Evolutionary conservation across 495 filamentous ascomycete genomes (phyloP).

Genomic region (Bathelium albidoporum): DNA sequence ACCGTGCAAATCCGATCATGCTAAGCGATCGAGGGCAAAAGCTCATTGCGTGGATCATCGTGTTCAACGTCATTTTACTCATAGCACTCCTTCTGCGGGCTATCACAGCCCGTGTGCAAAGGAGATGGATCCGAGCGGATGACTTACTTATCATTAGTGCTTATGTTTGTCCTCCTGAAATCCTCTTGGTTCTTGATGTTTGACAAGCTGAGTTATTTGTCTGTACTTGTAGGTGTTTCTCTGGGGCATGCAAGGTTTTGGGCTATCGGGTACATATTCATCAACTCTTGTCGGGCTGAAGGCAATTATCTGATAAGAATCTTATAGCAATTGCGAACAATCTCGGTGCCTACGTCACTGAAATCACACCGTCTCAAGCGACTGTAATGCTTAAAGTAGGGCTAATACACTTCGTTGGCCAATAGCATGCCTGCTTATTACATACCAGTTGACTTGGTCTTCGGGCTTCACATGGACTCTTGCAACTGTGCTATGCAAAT

Average conservation of each 20-base stretch:
- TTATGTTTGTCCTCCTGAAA: neutral
- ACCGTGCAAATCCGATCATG: no score
- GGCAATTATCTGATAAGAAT: neutral
- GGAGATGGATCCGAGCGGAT: constrained; percentile 5
- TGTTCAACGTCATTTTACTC: constrained; percentile 10
- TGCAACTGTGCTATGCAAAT: constrained; percentile 13
- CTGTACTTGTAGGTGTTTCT: neutral
- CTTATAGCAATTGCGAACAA: neutral
- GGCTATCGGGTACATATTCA: neutral
- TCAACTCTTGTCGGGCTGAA: neutral
- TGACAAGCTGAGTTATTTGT: neutral
- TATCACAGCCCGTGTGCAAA: constrained; percentile 7
- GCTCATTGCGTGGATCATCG: constrained; percentile 7
- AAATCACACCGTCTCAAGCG: neutral
- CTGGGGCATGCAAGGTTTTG: neutral
- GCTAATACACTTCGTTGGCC: neutral
- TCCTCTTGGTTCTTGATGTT: neutral
- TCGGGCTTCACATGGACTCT: constrained; percentile 10
- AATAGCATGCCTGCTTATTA: neutral
- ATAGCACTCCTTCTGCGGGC: constrained; percentile 4
- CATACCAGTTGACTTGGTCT: neutral
- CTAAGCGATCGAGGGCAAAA: constrained; percentile 4
- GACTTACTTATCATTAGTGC: neutral
- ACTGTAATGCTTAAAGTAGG: neutral
- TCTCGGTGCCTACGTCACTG: neutral